A percentile compares a stretch with the other conserved stretches of the same genome.
Evolutionary conservation across 306 rosid genomes (phyloP).

Genomic region (Cajanus cajan): DNA sequence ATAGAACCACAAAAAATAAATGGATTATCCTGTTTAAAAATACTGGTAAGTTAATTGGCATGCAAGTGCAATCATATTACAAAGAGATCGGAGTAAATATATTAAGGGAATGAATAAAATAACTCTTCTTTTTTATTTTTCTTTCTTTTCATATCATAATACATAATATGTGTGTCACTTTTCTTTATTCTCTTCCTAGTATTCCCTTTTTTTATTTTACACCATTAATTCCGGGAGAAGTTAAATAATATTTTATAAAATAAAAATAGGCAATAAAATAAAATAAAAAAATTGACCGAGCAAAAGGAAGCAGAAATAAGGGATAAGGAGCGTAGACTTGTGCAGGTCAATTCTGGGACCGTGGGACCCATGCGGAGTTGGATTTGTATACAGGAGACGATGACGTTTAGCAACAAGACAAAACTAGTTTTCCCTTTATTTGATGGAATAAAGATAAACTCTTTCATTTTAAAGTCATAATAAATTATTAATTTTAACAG

Average conservation of each 20-base stretch:
- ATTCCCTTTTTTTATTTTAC: too few species aligned
- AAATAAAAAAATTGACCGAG: not conserved
- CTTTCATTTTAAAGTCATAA: not conserved
- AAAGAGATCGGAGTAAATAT: too few species aligned
- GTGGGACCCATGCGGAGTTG: not conserved
- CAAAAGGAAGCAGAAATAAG: not conserved
- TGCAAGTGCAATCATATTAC: too few species aligned
- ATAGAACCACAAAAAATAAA: not conserved
- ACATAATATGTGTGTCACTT: too few species aligned
- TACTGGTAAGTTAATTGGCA: too few species aligned
- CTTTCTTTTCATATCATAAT: too few species aligned
- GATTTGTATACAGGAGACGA: not conserved
- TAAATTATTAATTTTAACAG: not conserved
- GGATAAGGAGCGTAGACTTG: not conserved
- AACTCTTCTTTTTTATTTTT: too few species aligned
- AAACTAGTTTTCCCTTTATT: not conserved
- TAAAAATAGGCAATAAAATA: not conserved
- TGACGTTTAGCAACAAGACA: constrained; percentile 16
- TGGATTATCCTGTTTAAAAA: too few species aligned
- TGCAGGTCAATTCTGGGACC: too few species aligned
- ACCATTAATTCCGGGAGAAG: too few species aligned
- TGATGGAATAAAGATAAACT: not conserved
- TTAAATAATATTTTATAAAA: not conserved
- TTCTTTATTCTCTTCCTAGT: too few species aligned
- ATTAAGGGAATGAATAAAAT: too few species aligned